Conservation (phyloP, 2,329 filamentous ascomycete genomes). For the Neospermospora avenae region DNA sequence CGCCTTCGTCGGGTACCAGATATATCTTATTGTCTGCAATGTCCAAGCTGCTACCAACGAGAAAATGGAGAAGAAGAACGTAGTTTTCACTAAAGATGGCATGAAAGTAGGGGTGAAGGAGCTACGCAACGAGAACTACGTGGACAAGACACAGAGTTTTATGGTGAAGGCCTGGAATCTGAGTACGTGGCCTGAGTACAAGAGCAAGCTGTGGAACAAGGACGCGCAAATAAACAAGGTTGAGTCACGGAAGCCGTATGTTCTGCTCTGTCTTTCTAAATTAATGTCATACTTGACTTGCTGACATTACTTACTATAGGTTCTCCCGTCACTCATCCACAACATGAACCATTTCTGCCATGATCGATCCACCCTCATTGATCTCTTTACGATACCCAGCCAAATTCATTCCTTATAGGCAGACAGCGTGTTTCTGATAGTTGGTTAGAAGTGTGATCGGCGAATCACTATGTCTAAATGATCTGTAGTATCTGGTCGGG, state of each 20-base stretch:
- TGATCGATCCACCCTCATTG: not conserved
- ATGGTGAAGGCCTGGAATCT: conserved; percentile 66
- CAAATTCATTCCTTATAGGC: not conserved
- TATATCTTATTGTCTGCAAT: conserved; percentile 65
- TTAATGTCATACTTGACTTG: not conserved
- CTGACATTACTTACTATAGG: not conserved
- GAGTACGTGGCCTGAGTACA: conserved; percentile 36
- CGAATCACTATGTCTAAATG: not conserved
- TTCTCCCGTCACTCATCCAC: conserved; percentile 10
- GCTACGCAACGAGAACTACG: conserved; percentile 64
- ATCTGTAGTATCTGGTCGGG: not conserved
- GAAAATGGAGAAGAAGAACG: conserved; percentile 72
- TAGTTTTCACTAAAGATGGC: conserved; percentile 73
- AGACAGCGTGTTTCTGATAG: not conserved
- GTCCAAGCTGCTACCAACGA: conserved; percentile 63
- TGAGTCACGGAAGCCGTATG: conserved; percentile 31
- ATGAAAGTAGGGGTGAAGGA: conserved; percentile 69
- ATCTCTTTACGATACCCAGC: not conserved
- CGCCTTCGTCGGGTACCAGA: conserved; percentile 67
- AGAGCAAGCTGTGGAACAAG: conserved; percentile 38
- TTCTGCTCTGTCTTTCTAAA: not conserved
- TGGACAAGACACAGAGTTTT: conserved; percentile 69
- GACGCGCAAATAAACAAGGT: conserved; percentile 23
- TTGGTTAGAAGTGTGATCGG: not conserved
- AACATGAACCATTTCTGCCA: not conserved